Base-by-base conservation (phyloP, 164 flowering plant genomes). In the Vitis cinerea region DNA sequence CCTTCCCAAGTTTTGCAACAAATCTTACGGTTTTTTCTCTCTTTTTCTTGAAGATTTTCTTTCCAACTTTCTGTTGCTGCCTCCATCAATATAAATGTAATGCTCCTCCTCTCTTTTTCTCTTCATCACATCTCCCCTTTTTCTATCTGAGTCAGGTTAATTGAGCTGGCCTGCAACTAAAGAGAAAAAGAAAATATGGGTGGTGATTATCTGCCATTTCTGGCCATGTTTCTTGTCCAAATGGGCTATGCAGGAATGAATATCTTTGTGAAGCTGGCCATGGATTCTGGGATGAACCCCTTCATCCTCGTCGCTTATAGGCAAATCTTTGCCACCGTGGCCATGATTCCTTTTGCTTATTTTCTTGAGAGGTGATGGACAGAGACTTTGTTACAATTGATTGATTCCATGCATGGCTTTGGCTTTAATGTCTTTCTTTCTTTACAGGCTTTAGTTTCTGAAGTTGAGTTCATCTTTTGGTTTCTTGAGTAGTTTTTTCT, bases 281-380 rank as follows among this genome's bases (percentile, higher is more conserved):
- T 91, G 84, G 87, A 87, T 50, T 67, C 85, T 4, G 97, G 94
- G 73, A 83, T 89, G 93, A 79, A 84, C 65, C 94, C 94, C 0
- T 80, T 84, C 23, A 81, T 91, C 15, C 83, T 90, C 63, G 89
- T 87, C 8, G 79, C 88, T 50, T 91, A 89, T 51, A 74, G 97
- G 3, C 97, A 91, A 70, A 73, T 91, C 50, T 73, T 91, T 50
- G 93, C 88, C 60, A 74, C 89, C 48, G 4, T 84, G n/a, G 72
- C 82, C 23, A 70, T 82, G 17, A 27, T 63, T 14, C 97, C 97
- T 3, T 78, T 91, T 16, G 94, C 90, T 71, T 84, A 63, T 58
- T 77, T 84, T 76, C 67, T 80, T 17, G 97, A 89, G 50, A 72
- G 97, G 97, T 91, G 44, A 37, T 37, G 44, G 44, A 37, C 7